phyloP scores from a whole-genome alignment of 768 basidiomycete genomes.

The Chlorophyllum brunneum region DNA sequence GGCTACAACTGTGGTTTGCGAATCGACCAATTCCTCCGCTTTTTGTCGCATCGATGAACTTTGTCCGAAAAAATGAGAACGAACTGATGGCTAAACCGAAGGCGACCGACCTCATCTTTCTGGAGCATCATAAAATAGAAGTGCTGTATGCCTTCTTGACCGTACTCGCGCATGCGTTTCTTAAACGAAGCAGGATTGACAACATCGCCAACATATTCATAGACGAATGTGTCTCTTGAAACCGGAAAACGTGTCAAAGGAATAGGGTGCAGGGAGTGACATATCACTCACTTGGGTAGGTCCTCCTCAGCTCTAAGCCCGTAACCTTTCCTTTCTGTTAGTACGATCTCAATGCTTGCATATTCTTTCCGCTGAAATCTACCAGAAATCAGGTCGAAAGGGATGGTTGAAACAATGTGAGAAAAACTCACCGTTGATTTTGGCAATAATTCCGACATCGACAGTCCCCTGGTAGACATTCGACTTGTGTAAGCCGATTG shows the following conservation, averaged over 20 bases:
- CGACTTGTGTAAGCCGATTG: slow-evolving; percentile 94
- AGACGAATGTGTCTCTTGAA: slow-evolving; percentile 83
- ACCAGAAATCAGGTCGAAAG: slow-evolving; percentile 11
- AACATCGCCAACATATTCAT: slow-evolving; percentile 98
- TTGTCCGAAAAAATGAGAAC: not conserved
- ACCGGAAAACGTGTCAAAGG: slow-evolving; percentile 14
- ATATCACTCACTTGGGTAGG: slow-evolving; percentile 53
- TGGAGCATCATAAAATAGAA: slow-evolving; percentile 99
- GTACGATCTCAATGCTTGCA: slow-evolving; percentile 82
- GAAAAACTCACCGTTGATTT: slow-evolving; percentile 78
- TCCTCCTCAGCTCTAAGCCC: slow-evolving; percentile 78
- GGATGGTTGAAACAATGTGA: slow-evolving; percentile 7
- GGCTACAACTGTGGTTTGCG: slow-evolving; percentile 96
- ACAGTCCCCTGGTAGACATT: slow-evolving; percentile 91
- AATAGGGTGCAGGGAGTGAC: not conserved
- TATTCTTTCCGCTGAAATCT: slow-evolving; percentile 90
- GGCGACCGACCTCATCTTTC: slow-evolving; percentile 79
- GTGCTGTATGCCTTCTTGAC: slow-evolving; percentile 87
- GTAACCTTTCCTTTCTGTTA: slow-evolving; percentile 94
- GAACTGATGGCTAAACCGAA: not conserved
- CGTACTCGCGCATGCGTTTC: slow-evolving; percentile 93
- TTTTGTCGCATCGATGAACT: slow-evolving; percentile 99
- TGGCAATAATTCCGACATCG: slow-evolving; percentile 76
- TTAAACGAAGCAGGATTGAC: slow-evolving; percentile 83
- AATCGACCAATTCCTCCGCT: slow-evolving; percentile 95